A percentile compares a stretch with the other conserved stretches of the same genome.
Evolutionary conservation across 2,329 filamentous ascomycete species (phyloP).

Genomic region (Aspergillus tanneri): DNA sequence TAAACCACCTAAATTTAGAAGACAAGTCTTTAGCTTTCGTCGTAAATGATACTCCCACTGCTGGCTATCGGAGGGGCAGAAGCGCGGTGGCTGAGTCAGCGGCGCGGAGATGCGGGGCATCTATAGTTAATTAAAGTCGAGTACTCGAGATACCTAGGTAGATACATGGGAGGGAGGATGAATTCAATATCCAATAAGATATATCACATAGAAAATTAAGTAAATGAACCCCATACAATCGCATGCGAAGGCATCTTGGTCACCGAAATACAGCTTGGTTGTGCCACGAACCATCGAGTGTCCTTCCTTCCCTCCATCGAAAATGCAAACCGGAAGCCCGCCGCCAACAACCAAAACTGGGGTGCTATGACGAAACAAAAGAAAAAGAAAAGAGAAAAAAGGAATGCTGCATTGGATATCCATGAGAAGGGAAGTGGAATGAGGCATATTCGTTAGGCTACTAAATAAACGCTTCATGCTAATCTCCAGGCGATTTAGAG

Average conservation of each 20-base stretch:
- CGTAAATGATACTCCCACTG: too few relatives aligned
- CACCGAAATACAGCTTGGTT: neutral
- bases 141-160: neutral
- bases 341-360: conserved; percentile 13
- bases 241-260: neutral
- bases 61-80: neutral
- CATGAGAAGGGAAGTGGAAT: conserved; percentile 13
- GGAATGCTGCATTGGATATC: conserved; percentile 32
- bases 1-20: too few relatives aligned
- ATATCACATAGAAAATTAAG: conserved; percentile 9
- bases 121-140: neutral
- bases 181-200: conserved; percentile 4
- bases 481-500: conserved; percentile 20
- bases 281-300: too few relatives aligned
- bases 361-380: conserved; percentile 8
- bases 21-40: too few relatives aligned
- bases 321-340: conserved; percentile 1
- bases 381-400: conserved; percentile 14
- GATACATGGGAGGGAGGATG: neutral
- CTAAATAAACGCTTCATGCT: conserved; percentile 35
- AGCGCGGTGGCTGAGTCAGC: conserved; percentile 13
- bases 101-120: conserved; percentile 10
- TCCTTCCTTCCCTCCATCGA: conserved; percentile 2
- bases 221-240: conserved; percentile 5
- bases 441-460: conserved; percentile 26